Conservation (phyloP, 495 filamentous ascomycete species). For the Xylaria venustula region DNA sequence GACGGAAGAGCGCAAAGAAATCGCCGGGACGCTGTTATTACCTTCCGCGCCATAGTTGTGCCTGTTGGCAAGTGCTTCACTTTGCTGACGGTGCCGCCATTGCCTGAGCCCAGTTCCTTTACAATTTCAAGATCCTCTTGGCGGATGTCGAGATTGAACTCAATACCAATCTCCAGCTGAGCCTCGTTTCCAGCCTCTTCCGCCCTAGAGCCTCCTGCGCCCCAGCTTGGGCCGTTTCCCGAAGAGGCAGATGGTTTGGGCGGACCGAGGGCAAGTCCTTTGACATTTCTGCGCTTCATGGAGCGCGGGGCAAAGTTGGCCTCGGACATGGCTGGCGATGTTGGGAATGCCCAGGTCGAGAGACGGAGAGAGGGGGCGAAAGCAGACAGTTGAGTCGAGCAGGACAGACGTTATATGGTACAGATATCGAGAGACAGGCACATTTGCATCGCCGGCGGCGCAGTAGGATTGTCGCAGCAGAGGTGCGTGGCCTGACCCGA, state of each 20-base stretch:
- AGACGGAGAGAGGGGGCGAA: constrained; percentile 3
- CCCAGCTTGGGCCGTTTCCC: constrained; percentile 54
- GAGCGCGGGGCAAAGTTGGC: constrained; percentile 76
- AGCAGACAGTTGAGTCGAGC: neutral
- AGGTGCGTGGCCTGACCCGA: constrained; percentile 10
- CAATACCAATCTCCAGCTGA: constrained; percentile 91
- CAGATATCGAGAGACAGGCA: constrained; percentile 6
- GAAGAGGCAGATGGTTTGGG: constrained; percentile 46
- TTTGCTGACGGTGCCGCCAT: constrained; percentile 97
- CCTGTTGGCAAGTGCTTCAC: constrained; percentile 93
- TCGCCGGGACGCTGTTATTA: constrained; percentile 33
- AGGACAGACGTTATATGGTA: neutral
- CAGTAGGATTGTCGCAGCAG: constrained; percentile 2
- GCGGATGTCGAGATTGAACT: constrained; percentile 89
- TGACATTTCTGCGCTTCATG: constrained; percentile 97
- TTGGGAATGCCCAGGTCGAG: neutral
- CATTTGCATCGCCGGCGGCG: constrained; percentile 12
- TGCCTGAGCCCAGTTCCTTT: constrained; percentile 92
- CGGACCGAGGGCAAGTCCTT: constrained; percentile 78
- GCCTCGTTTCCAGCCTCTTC: constrained; percentile 62
- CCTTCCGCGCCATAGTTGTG: constrained; percentile 97
- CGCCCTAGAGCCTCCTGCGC: constrained; percentile 46
- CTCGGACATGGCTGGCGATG: constrained; percentile 67
- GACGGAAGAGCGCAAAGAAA: neutral
- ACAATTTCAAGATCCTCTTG: constrained; percentile 90